phyloP scores from a whole-genome alignment of 345 rosid species.

The Populus euphratica region DNA sequence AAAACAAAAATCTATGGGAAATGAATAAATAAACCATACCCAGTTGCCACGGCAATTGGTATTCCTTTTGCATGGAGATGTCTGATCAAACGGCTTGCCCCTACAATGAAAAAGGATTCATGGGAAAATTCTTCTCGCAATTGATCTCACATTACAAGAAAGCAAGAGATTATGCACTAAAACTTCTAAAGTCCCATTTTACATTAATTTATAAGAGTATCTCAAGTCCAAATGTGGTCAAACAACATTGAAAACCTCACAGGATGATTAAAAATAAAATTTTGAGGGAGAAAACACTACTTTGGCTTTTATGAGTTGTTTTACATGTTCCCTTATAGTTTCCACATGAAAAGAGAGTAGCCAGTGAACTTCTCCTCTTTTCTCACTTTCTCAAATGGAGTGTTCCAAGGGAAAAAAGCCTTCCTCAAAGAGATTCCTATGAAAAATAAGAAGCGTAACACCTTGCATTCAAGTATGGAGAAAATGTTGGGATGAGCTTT shows the following conservation, averaged over 20 bases:
- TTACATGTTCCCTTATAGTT: neutral
- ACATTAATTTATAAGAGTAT: neutral
- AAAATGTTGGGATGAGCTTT: neutral
- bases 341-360: neutral
- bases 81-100: constrained; percentile 68
- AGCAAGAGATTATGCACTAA: neutral
- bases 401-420: neutral
- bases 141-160: constrained; percentile 1
- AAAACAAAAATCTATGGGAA: neutral
- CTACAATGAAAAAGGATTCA: constrained; percentile 27
- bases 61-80: constrained; percentile 79
- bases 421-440: neutral
- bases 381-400: neutral
- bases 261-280: neutral
- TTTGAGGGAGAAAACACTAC: neutral
- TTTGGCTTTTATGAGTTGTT: neutral
- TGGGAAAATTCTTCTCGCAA: neutral
- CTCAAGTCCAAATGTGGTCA: neutral
- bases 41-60: constrained; percentile 76
- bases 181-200: neutral
- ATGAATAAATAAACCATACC: constrained; percentile 35
- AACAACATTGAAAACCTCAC: neutral
- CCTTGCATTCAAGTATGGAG: neutral
- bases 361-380: neutral
- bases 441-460: neutral